A percentile compares a stretch with the other conserved stretches of the same genome.
These are phyloP conservation scores for Hanseniaspora lindneri DNA, from an alignment of 805 yeast species.

Conservation along the genomic window DNA sequence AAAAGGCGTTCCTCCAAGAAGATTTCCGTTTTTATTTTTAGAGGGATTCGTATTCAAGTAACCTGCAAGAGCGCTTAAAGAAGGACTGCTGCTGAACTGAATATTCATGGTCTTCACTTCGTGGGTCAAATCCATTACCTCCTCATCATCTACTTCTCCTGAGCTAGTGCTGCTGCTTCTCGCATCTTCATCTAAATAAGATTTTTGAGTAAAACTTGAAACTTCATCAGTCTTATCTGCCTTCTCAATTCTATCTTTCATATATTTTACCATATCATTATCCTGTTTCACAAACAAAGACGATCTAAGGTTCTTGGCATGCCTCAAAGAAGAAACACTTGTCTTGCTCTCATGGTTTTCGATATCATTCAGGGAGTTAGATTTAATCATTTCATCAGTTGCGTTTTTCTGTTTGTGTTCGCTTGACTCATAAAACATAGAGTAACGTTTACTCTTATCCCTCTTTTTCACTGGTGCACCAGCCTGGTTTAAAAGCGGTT, in stretches of 20 bases:
- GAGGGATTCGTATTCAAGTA: conserved; percentile 28
- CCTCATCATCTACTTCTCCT: conserved; percentile 2
- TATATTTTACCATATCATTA: conserved; percentile 10
- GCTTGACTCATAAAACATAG: conserved; percentile 14
- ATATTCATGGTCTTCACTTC: conserved; percentile 17
- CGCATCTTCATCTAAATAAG: not conserved
- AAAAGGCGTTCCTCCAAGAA: conserved; percentile 21
- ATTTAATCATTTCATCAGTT: conserved; percentile 2
- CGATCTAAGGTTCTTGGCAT: conserved; percentile 28
- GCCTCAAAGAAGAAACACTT: conserved; percentile 22
- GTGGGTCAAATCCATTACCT: not conserved
- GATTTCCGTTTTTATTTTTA: conserved; percentile 18
- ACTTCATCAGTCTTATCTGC: not conserved
- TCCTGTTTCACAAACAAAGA: conserved; percentile 25
- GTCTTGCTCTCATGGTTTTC: conserved; percentile 9
- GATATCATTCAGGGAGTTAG: conserved; percentile 6
- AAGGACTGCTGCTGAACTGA: conserved; percentile 35
- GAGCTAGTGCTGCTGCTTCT: not conserved
- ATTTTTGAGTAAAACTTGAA: not conserved
- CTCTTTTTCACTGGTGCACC: not conserved
- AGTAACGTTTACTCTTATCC: conserved; percentile 9
- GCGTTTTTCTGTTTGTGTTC: not conserved
- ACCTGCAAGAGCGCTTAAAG: conserved; percentile 34
- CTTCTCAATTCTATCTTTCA: not conserved
- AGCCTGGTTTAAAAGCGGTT: not conserved